Conservation (phyloP, 345 rosid species). For the Triadica sebifera region DNA sequence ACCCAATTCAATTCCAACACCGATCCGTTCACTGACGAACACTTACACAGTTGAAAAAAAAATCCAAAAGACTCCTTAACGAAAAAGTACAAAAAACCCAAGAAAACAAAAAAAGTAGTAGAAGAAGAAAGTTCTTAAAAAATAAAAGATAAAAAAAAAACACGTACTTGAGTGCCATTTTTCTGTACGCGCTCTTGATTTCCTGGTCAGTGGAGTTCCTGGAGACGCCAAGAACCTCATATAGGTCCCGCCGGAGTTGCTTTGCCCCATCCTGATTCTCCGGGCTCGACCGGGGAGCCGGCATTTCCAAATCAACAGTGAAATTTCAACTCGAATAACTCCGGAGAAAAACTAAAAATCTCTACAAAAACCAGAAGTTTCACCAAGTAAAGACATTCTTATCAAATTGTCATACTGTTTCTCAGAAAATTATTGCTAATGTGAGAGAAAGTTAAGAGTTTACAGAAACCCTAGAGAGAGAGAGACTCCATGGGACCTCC, state of each 20-base stretch:
- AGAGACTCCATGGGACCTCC: conserved; percentile 11
- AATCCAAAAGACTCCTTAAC: not conserved
- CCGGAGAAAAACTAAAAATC: not conserved
- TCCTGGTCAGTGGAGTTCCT: conserved; percentile 87
- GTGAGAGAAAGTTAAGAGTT: not conserved
- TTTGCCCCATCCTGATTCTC: conserved; percentile 58
- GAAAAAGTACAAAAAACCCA: not conserved
- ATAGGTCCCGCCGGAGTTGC: conserved; percentile 88
- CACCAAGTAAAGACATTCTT: not conserved
- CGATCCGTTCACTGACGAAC: not conserved
- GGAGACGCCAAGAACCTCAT: conserved; percentile 77
- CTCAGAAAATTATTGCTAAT: not conserved
- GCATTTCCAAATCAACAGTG: conserved; percentile 23
- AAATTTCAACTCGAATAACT: not conserved
- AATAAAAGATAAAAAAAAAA: not conserved
- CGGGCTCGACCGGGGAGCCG: conserved; percentile 30
- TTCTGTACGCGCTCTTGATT: conserved; percentile 83
- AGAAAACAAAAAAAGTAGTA: too few species aligned
- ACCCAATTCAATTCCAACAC: not conserved
- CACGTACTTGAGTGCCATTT: conserved; percentile 85
- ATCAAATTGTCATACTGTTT: not conserved
- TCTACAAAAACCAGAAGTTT: not conserved
- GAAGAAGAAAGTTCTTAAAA: not conserved
- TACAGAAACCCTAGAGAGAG: conserved; percentile 19
- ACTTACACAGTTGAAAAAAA: conserved; percentile 1